Conservation (phyloP, 306 rosid species). For the Cicer judaicum region DNA sequence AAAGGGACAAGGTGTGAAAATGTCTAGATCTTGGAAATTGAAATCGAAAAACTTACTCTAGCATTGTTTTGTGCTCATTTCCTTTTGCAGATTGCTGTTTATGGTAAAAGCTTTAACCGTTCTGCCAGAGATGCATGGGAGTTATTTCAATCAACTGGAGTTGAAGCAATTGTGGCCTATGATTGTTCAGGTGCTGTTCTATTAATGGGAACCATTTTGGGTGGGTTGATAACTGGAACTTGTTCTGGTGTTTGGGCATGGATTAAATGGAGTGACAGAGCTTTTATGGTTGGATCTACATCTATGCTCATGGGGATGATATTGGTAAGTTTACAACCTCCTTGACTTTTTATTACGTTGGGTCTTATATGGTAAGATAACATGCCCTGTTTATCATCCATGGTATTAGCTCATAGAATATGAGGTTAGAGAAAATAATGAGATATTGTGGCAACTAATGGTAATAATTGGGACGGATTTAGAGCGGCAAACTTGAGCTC, state of each 20-base stretch:
- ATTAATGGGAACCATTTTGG: constrained; percentile 83
- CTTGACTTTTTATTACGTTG: constrained; percentile 24
- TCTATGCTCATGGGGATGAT: constrained; percentile 97
- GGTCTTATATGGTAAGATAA: neutral
- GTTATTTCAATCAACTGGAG: constrained; percentile 96
- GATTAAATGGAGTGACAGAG: constrained; percentile 74
- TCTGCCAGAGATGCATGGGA: constrained; percentile 99
- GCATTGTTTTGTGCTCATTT: constrained; percentile 33
- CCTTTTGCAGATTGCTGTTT: constrained; percentile 78
- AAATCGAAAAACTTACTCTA: constrained; percentile 31
- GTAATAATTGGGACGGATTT: too few relatives aligned
- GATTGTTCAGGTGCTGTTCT: constrained; percentile 98
- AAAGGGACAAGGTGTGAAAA: neutral
- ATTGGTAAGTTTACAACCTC: constrained; percentile 64
- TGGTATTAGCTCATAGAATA: neutral
- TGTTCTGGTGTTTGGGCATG: constrained; percentile 96
- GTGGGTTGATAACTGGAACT: constrained; percentile 93
- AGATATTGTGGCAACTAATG: neutral
- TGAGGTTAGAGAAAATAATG: neutral
- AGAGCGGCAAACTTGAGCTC: too few relatives aligned
- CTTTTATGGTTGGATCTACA: constrained; percentile 91
- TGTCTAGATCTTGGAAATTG: neutral
- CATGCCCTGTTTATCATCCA: neutral
- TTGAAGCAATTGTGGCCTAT: constrained; percentile 88
- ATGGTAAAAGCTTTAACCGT: constrained; percentile 89